Base-by-base conservation (phyloP, 2,329 filamentous ascomycete genomes). In the Cladorrhinum sp. region DNA sequence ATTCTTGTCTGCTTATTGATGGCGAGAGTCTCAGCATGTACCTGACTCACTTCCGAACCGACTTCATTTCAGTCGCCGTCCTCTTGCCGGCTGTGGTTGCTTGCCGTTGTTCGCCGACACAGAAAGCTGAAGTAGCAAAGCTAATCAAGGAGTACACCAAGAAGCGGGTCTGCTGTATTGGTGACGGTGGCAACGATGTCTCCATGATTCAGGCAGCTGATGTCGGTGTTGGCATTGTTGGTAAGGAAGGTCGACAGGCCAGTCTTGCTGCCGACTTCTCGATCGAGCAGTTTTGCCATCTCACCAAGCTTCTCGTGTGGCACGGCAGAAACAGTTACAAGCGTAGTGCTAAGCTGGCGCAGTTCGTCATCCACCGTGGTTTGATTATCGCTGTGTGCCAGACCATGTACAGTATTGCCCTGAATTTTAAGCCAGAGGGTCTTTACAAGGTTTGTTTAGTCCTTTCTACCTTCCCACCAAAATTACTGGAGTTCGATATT, bases 121-220 rank as follows among this genome's bases (percentile, higher is more conserved):
- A 99, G 71, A 99, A 99, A 75, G 96, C 95, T 48, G 93, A 98
- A 69, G 84, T 99, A 41, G 95, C 96, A 9, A 87, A 85, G 66
- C 83, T 98, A 53, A 99, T 99, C 76, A 91, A 93, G 63, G 85
- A 90, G 55, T 88, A 91, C 75, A 99, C 95, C 20, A 92, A 91
- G 75, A 98, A 98, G 76, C 89, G 96, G 13, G 91, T 98, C 16
- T 96, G 93, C 77, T 98, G 95, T 72, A 99, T 99, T 67, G 95
- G 95, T 38, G 95, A 99, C 71, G 95, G 95, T 66, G 95, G 96
- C 68, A 99, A 99, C 76, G 96, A 99, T 73, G 95, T 99, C 4
- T 93, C 89, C 67, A 99, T 99, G 95, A 99, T 99, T 67, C 95
- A 98, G 79, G 93, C 95, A 7, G 95, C 96, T 0, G 95, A 99